Evolutionary conservation across 345 rosid genomes (phyloP), one percentile per base, ranked within the genome.

Genomic region (Aethionema arabicum): DNA sequence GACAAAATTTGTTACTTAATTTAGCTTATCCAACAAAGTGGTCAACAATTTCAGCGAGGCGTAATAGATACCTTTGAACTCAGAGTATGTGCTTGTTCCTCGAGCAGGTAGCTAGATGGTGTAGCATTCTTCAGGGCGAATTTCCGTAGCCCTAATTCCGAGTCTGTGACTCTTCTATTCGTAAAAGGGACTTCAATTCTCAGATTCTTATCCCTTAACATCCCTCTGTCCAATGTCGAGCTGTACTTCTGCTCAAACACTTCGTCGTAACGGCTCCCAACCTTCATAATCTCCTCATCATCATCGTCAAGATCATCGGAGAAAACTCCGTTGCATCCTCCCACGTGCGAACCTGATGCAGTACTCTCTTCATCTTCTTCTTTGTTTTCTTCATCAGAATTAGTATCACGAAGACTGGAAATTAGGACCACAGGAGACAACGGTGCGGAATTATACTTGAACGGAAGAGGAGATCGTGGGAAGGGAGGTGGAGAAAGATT

Each of bases 121-220:
- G 90, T 66, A 11, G 74, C 66, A 61, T 67, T 66, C 59, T 57
- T 71, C 30, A 59, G 16, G 6, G 68, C 60, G 58, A 61, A 49
- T 55, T 32, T 62, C 14, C 68, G 30, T 31, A 52, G 59, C 12
- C 73, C 85, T 43, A 68, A 27, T 29, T 68, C 90, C n/a, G 82
- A 77, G 61, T 79, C 87, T 0, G 81, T 81, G 55, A 71, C 81
- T 73, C 92, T 82, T 64, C 93, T 72, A 8, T 70, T 72, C 35
- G 43, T 53, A 15, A 72, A 72, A 0, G 91, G 90, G 66, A 93
- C 78, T 49, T 83, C 85, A 62, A 93, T 77, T 70, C 72, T 81
- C 78, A 92, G 78, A 77, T 81, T 77, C 74, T 36, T 67, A 35
- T 86, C 82, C 51, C 74, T 71, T 41, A 74, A 67, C 40, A 76